phyloP scores from a whole-genome alignment of 768 basidiomycete species.

The Tulasnella sp. region DNA sequence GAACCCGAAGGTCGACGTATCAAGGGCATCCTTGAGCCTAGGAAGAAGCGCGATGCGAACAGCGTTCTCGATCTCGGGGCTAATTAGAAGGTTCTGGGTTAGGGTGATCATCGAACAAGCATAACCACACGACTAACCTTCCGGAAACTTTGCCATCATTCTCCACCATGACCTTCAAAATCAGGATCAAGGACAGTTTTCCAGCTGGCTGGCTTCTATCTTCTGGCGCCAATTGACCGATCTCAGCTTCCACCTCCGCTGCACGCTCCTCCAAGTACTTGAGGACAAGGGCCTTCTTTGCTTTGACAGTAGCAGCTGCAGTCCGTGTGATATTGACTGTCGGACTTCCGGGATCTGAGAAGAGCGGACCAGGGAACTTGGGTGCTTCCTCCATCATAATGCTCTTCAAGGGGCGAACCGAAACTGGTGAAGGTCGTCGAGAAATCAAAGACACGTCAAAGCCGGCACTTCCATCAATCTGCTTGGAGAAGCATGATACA shows the following conservation, averaged over 20 bases:
- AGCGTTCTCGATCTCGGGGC: slow-evolving; percentile 60
- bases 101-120: not conserved
- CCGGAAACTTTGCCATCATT: slow-evolving; percentile 83
- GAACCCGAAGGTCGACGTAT: slow-evolving; percentile 17
- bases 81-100: slow-evolving; percentile 27
- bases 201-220: slow-evolving; percentile 62
- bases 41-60: slow-evolving; percentile 70
- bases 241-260: slow-evolving; percentile 67
- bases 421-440: slow-evolving; percentile 59
- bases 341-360: slow-evolving; percentile 62
- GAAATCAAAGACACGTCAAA: slow-evolving; percentile 72
- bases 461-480: slow-evolving; percentile 55
- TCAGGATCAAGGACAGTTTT: slow-evolving; percentile 60
- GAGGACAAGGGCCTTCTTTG: slow-evolving; percentile 70
- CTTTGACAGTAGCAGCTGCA: slow-evolving; percentile 53
- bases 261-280: slow-evolving; percentile 70
- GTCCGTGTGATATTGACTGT: slow-evolving; percentile 62
- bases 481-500: slow-evolving; percentile 78
- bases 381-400: slow-evolving; percentile 60
- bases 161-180: slow-evolving; percentile 75
- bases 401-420: slow-evolving; percentile 58
- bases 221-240: slow-evolving; percentile 56
- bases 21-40: slow-evolving; percentile 33
- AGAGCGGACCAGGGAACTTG: slow-evolving; percentile 80
- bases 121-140: slow-evolving; percentile 48